phyloP scores from a whole-genome alignment of 1,139 yeast species.

The Kodamaea suecica region DNA sequence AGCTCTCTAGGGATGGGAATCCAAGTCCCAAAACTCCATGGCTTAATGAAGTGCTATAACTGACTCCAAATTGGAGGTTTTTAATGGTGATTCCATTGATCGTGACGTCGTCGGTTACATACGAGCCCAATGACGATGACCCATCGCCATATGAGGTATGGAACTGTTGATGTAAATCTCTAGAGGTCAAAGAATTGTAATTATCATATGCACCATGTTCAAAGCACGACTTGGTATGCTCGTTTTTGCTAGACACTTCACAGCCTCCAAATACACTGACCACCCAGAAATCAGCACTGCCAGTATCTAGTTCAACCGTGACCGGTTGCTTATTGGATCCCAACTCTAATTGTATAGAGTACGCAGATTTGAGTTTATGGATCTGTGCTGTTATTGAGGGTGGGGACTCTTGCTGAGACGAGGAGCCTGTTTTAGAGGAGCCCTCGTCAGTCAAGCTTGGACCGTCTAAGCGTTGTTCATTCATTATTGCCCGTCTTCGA shows the following conservation, averaged over 20 bases:
- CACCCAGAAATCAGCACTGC: constrained; percentile 49
- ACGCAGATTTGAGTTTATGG: neutral
- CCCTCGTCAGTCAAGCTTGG: too few species aligned
- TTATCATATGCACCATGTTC: neutral
- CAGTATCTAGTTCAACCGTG: constrained; percentile 58
- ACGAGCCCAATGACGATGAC: neutral
- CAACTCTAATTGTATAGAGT: constrained; percentile 2
- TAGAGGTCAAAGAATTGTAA: neutral
- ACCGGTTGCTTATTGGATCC: constrained; percentile 7
- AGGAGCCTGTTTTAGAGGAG: too few species aligned
- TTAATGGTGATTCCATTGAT: neutral
- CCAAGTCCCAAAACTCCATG: constrained; percentile 21
- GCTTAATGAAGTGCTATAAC: constrained; percentile 1
- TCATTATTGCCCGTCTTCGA: too few species aligned
- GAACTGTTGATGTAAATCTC: constrained; percentile 1
- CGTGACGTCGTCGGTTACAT: neutral
- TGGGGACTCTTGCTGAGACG: too few species aligned
- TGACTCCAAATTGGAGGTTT: constrained; percentile 1
- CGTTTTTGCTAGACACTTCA: neutral
- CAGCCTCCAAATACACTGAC: constrained; percentile 1
- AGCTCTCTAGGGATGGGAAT: constrained; percentile 11
- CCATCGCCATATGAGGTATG: neutral
- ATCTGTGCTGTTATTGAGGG: neutral
- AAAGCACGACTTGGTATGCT: constrained; percentile 1
- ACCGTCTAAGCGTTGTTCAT: too few species aligned